These are phyloP conservation scores for Globisporangium irregulare DNA, from an alignment of 352 stramenopile species.

Conservation along the genomic window DNA sequence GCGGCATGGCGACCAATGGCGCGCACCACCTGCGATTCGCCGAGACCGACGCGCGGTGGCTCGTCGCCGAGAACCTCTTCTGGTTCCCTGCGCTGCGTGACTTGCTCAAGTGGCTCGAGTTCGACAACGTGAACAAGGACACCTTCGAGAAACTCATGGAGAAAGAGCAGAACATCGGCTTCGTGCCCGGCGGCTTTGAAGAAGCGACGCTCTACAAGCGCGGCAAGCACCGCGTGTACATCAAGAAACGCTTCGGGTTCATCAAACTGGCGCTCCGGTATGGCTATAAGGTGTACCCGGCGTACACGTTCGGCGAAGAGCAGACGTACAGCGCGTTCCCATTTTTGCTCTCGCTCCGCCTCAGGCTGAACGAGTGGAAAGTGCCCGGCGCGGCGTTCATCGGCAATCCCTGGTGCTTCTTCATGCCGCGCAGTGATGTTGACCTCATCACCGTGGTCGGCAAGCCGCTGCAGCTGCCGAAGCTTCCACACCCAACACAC, in stretches of 20 bases:
- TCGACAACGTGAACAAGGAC: slow-evolving; percentile 42
- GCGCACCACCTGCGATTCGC: slow-evolving; percentile 48
- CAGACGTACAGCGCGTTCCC: slow-evolving; percentile 85
- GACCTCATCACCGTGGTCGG: slow-evolving; percentile 90
- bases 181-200: slow-evolving; percentile 93
- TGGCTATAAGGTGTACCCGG: slow-evolving; percentile 86
- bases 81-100: slow-evolving; percentile 66
- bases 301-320: slow-evolving; percentile 93
- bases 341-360: slow-evolving; percentile 66
- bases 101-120: slow-evolving; percentile 69
- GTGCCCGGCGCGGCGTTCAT: slow-evolving; percentile 82
- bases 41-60: slow-evolving; percentile 48
- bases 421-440: slow-evolving; percentile 74
- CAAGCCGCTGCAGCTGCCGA: slow-evolving; percentile 81
- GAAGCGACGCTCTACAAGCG: slow-evolving; percentile 89
- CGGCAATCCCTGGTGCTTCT: slow-evolving; percentile 69
- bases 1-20: slow-evolving; percentile 54
- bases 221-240: slow-evolving; percentile 85
- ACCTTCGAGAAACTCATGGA: slow-evolving; percentile 56
- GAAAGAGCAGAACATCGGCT: slow-evolving; percentile 54
- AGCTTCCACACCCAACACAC: slow-evolving; percentile 75
- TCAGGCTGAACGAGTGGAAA: slow-evolving; percentile 82
- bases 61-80: slow-evolving; percentile 68
- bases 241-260: slow-evolving; percentile 91
- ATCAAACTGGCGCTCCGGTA: slow-evolving; percentile 91